phyloP scores from a whole-genome alignment of 2,329 filamentous ascomycete genomes.

The Plenodomus biglobosus region DNA sequence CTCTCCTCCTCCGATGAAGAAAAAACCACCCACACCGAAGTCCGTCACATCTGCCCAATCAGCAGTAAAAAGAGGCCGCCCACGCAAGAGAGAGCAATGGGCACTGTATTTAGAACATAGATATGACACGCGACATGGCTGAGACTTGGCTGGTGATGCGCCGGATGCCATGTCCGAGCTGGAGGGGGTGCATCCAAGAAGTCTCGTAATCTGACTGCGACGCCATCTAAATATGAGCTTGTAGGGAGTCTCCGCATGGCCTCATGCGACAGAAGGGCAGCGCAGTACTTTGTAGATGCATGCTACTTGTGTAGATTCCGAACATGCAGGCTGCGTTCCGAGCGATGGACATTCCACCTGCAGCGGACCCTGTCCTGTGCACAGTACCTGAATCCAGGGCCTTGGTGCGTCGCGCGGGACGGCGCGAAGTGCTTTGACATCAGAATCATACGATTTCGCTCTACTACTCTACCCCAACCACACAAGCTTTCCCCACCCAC shows the following conservation, averaged over 20 bases:
- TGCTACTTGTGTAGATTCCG: too few species aligned
- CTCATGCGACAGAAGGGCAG: too few species aligned
- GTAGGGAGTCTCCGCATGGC: too few species aligned
- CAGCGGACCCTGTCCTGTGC: too few species aligned
- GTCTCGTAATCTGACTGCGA: too few species aligned
- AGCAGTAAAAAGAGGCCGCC: conserved; percentile 7
- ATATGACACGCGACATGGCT: conserved; percentile 3
- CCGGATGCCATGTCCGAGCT: neutral
- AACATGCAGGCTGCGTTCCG: too few species aligned
- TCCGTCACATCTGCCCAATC: conserved; percentile 21
- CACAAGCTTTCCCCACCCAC: conserved; percentile 17
- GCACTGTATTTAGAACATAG: conserved; percentile 1
- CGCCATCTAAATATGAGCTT: too few species aligned
- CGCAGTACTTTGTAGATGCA: too few species aligned
- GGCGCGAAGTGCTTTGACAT: conserved; percentile 17
- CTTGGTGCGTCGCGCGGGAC: conserved; percentile 22
- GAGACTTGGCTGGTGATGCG: neutral
- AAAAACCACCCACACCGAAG: conserved; percentile 24
- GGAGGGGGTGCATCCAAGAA: too few species aligned
- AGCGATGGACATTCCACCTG: too few species aligned
- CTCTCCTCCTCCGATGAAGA: conserved; percentile 23
- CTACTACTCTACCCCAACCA: conserved; percentile 11
- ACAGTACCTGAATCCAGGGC: conserved; percentile 12
- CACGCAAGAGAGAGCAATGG: conserved; percentile 2
- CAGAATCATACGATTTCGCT: conserved; percentile 37